Conservation (phyloP, 116 monocot species). For the Trichopus zeylanicus region DNA sequence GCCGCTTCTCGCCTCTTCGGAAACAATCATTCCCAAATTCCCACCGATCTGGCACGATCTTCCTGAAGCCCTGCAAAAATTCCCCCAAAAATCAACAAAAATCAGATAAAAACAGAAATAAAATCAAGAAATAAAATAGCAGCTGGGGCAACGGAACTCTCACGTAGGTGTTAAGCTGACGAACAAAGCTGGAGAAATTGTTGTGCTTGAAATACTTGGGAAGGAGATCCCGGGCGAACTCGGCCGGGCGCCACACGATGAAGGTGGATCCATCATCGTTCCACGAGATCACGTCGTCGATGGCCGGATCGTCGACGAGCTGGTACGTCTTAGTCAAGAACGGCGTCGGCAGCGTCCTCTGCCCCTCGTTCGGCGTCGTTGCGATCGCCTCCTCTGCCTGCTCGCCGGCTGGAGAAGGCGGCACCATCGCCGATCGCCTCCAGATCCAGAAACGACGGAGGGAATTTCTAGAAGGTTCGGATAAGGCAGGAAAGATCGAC, state of each 20-base stretch:
- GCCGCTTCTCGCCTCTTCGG: conserved; percentile 30
- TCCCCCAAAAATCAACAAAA: background rate
- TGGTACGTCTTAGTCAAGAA: conserved; percentile 39
- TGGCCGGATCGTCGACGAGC: conserved; percentile 26
- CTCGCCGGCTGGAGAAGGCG: background rate
- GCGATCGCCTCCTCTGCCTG: background rate
- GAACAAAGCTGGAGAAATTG: conserved; percentile 92
- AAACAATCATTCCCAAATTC: conserved; percentile 50
- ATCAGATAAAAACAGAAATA: background rate
- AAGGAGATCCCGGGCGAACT: conserved; percentile 40
- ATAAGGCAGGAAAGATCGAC: background rate
- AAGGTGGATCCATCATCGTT: conserved; percentile 29
- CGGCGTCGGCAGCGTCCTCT: conserved; percentile 23
- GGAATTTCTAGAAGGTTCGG: conserved; percentile 21
- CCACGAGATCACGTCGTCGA: conserved; percentile 36
- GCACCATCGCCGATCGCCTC: background rate
- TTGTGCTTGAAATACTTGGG: conserved; percentile 80
- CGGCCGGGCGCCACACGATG: conserved; percentile 34
- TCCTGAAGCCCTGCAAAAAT: conserved; percentile 32
- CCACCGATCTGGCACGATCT: conserved; percentile 45
- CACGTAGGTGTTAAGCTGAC: conserved; percentile 91
- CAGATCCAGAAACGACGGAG: background rate
- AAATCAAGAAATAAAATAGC: background rate
- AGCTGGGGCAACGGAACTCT: background rate
- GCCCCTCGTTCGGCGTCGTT: conserved; percentile 3